These are phyloP conservation scores for Glycine tomentella DNA, from an alignment of 306 rosid species.

Conservation along the genomic window DNA sequence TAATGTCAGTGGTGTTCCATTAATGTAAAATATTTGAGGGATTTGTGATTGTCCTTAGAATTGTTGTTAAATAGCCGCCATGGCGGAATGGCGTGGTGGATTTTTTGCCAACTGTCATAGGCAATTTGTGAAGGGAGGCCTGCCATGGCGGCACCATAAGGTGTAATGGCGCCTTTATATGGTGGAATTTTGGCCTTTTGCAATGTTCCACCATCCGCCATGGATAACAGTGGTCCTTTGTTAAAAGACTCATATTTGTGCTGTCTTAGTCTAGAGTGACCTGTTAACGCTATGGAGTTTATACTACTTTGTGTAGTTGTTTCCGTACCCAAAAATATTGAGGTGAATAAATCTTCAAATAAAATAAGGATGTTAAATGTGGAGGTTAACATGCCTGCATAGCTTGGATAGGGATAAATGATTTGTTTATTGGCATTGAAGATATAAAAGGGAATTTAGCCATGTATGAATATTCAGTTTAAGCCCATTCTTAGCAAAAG, in stretches of 20 bases:
- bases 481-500: neutral
- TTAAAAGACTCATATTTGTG: neutral
- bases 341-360: neutral
- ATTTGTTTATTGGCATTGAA: neutral
- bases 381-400: neutral
- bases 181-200: too few species aligned
- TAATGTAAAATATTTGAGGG: neutral
- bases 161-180: too few species aligned
- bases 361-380: slow-evolving; percentile 1
- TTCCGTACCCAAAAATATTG: neutral
- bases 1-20: neutral
- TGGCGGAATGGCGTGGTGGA: too few species aligned
- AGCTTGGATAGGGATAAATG: neutral
- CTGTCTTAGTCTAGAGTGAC: neutral
- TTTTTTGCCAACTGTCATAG: too few species aligned
- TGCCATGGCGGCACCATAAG: too few species aligned
- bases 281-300: neutral
- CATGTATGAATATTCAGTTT: slow-evolving; percentile 5
- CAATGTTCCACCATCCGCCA: too few species aligned
- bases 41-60: neutral
- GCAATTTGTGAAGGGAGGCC: too few species aligned
- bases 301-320: slow-evolving; percentile 17
- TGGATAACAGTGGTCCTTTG: neutral
- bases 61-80: too few species aligned
- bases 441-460: neutral